Conservation (phyloP, 2,329 filamentous ascomycete genomes). For the Xylaria sp. region DNA sequence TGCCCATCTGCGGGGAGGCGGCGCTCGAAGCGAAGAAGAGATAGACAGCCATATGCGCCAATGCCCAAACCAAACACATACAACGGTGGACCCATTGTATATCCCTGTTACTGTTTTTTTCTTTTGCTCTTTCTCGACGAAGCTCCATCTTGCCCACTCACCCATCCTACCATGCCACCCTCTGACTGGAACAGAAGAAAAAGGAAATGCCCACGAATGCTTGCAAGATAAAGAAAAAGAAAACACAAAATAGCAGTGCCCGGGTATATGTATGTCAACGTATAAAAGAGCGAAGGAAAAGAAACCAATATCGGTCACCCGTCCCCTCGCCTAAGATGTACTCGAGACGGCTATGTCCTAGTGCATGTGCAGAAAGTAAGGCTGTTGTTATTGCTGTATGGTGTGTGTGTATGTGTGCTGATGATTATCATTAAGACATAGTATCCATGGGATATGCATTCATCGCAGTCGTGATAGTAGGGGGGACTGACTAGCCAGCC, state of each 20-base stretch:
- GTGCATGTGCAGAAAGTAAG: neutral
- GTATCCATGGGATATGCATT: neutral
- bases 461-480: neutral
- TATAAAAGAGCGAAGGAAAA: neutral
- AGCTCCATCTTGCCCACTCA: neutral
- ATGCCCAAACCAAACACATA: too few species aligned
- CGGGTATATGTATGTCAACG: neutral
- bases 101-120: neutral
- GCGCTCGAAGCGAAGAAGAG: constrained; percentile 10
- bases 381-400: too few species aligned
- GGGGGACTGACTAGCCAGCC: neutral
- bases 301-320: neutral
- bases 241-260: too few species aligned
- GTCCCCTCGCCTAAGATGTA: neutral
- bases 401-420: too few species aligned
- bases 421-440: neutral
- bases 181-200: neutral
- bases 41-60: neutral
- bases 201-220: neutral
- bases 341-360: neutral
- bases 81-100: neutral
- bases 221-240: neutral
- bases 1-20: constrained; percentile 10
- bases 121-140: neutral
- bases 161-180: neutral